Evolutionary conservation across 805 yeast species (phyloP).

Genomic region (Hanseniaspora guilliermondii): DNA sequence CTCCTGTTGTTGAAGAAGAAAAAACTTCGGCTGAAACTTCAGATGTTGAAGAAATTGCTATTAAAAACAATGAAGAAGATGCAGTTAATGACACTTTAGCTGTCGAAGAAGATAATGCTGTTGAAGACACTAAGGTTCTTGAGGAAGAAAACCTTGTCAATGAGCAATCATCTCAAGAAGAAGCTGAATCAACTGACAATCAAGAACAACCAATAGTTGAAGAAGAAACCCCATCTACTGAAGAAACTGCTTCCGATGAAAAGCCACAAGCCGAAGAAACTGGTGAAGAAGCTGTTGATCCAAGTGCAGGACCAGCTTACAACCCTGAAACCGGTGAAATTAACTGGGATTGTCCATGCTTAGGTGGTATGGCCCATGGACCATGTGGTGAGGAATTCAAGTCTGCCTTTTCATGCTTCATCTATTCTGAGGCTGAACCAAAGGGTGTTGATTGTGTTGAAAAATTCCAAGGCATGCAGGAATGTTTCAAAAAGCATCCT

Average conservation of each 20-base stretch:
- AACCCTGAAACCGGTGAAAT: slow-evolving; percentile 97
- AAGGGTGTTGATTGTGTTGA: slow-evolving; percentile 92
- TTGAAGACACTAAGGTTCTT: neutral
- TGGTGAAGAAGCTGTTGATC: slow-evolving; percentile 33
- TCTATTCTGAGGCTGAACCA: slow-evolving; percentile 86
- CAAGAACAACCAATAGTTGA: neutral
- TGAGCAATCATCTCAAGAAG: neutral
- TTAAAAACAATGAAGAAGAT: slow-evolving; percentile 16
- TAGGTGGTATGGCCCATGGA: slow-evolving; percentile 98
- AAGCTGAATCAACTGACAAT: neutral
- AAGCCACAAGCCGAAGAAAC: slow-evolving; percentile 61
- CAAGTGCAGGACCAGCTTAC: slow-evolving; percentile 57
- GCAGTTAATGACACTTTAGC: slow-evolving; percentile 15
- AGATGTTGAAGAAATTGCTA: slow-evolving; percentile 7
- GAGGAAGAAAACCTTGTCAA: slow-evolving; percentile 2
- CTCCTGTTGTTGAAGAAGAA: neutral
- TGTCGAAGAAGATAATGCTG: slow-evolving; percentile 13
- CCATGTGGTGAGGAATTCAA: slow-evolving; percentile 96
- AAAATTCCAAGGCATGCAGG: slow-evolving; percentile 83
- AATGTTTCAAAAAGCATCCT: slow-evolving; percentile 84
- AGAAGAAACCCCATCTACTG: slow-evolving; percentile 23
- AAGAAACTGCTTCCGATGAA: slow-evolving; percentile 62
- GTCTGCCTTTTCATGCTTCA: slow-evolving; percentile 88
- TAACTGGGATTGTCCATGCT: slow-evolving; percentile 99
- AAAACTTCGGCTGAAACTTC: neutral